Percentiles rank a stretch among this genome's conserved stretches.
phyloP scores from a whole-genome alignment of 192 early-diverging fungal species.

The Coemansia sp. region DNA sequence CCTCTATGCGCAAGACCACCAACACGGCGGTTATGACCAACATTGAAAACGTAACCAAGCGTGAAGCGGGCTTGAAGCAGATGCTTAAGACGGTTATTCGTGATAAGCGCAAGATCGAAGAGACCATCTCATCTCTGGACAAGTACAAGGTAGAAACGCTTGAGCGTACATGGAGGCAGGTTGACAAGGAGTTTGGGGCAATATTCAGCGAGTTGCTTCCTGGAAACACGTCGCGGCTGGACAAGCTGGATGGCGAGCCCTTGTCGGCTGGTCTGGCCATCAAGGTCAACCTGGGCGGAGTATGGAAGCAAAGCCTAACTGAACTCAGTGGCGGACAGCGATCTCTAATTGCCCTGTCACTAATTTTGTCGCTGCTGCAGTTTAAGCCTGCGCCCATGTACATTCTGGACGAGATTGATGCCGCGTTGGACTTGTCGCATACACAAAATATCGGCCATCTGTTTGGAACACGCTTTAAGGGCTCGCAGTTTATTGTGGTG shows the following conservation, averaged over 20 bases:
- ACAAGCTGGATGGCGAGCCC: conserved; percentile 76
- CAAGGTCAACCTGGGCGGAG: conserved; percentile 90
- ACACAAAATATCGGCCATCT: conserved; percentile 98
- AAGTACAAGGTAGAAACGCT: conserved; percentile 89
- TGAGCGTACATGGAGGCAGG: conserved; percentile 84
- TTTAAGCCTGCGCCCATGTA: conserved; percentile 99
- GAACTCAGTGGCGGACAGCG: conserved; percentile 97
- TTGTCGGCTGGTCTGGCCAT: conserved; percentile 88
- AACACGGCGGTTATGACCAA: conserved; percentile 95
- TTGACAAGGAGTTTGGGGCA: conserved; percentile 92
- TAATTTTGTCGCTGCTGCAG: conserved; percentile 94
- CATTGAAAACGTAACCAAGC: conserved; percentile 90
- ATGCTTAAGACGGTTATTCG: conserved; percentile 86
- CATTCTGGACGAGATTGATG: conserved; percentile 98
- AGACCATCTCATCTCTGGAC: conserved; percentile 86
- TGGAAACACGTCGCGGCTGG: conserved; percentile 84
- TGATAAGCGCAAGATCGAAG: conserved; percentile 95
- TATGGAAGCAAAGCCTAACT: conserved; percentile 95
- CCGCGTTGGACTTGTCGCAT: conserved; percentile 94
- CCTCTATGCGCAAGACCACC: conserved; percentile 77
- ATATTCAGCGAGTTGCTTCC: conserved; percentile 96
- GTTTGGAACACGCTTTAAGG: conserved; percentile 87
- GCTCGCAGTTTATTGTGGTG: conserved; percentile 96
- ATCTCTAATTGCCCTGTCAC: conserved; percentile 93
- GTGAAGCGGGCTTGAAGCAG: conserved; percentile 74